Conservation (phyloP, 495 filamentous ascomycete species). For the Talaromyces proteolyticus region DNA sequence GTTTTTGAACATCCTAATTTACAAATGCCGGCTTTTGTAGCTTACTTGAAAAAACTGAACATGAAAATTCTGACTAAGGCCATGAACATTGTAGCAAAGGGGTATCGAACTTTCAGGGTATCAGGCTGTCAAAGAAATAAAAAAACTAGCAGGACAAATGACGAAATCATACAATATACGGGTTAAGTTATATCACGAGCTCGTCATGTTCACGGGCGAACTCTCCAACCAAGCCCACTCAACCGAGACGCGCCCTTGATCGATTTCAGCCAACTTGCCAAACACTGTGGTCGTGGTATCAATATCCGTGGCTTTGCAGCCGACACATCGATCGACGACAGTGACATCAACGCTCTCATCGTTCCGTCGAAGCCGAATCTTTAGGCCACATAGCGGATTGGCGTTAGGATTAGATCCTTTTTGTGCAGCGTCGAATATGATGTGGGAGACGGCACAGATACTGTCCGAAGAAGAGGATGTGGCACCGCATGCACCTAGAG, state of each 20-base stretch:
- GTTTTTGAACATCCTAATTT: too few relatives aligned
- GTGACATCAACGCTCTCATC: slow-evolving; percentile 56
- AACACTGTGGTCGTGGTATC: slow-evolving; percentile 62
- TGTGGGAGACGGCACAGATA: slow-evolving; percentile 62
- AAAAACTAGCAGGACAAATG: slow-evolving; percentile 1
- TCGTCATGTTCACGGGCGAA: slow-evolving; percentile 12
- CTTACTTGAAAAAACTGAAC: too few relatives aligned
- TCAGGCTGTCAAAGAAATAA: background rate
- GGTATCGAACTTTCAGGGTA: slow-evolving; percentile 2
- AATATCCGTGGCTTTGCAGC: slow-evolving; percentile 58
- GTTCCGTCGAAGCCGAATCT: slow-evolving; percentile 49
- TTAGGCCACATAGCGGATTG: slow-evolving; percentile 66
- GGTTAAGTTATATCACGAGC: too few relatives aligned
- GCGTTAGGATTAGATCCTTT: slow-evolving; percentile 55
- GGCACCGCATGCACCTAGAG: slow-evolving; percentile 65
- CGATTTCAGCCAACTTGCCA: slow-evolving; percentile 47
- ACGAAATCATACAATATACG: too few relatives aligned
- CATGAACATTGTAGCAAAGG: too few relatives aligned
- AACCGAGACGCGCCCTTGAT: slow-evolving; percentile 52
- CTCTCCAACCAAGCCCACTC: slow-evolving; percentile 62
- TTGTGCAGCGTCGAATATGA: slow-evolving; percentile 58
- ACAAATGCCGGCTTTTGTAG: too few relatives aligned
- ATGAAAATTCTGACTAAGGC: too few relatives aligned
- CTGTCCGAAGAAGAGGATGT: slow-evolving; percentile 42
- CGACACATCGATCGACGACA: slow-evolving; percentile 71